phyloP scores from a whole-genome alignment of 768 basidiomycete genomes.

The Pulveroboletus sp. region DNA sequence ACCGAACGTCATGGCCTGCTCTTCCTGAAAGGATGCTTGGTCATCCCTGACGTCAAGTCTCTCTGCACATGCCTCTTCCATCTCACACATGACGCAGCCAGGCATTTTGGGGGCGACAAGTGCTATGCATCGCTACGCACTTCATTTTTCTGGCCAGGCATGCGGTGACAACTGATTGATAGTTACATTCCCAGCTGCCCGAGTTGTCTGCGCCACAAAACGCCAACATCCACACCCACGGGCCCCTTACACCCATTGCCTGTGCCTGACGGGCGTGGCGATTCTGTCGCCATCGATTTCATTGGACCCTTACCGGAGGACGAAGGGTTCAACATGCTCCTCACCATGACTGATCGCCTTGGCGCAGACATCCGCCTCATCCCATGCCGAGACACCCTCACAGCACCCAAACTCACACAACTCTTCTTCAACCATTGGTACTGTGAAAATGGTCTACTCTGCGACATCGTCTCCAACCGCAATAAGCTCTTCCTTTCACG shows the following conservation, averaged over 20 bases:
- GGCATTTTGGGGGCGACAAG: constrained; percentile 37
- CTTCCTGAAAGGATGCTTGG: constrained; percentile 2
- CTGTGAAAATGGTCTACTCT: not conserved
- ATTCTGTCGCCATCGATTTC: constrained; percentile 34
- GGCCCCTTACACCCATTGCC: constrained; percentile 22
- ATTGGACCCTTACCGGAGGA: constrained; percentile 35
- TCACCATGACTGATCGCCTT: constrained; percentile 21
- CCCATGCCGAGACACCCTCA: too few species aligned
- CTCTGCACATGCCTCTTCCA: constrained; percentile 18
- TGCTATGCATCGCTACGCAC: constrained; percentile 20
- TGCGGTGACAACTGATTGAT: not conserved
- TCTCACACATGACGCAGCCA: constrained; percentile 28
- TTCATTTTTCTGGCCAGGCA: constrained; percentile 24
- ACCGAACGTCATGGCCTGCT: not conserved
- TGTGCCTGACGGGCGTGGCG: not conserved
- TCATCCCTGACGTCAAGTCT: constrained; percentile 8
- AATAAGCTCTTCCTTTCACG: not conserved
- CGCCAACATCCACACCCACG: constrained; percentile 14
- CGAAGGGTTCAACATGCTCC: constrained; percentile 24
- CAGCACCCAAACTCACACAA: not conserved
- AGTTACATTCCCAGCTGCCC: constrained; percentile 18
- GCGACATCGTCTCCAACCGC: not conserved
- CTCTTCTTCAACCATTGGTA: not conserved
- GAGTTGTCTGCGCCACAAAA: constrained; percentile 36
- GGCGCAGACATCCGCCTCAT: not conserved